phyloP scores from a whole-genome alignment of 352 stramenopile genomes.

The Phytophthora parvispora region DNA sequence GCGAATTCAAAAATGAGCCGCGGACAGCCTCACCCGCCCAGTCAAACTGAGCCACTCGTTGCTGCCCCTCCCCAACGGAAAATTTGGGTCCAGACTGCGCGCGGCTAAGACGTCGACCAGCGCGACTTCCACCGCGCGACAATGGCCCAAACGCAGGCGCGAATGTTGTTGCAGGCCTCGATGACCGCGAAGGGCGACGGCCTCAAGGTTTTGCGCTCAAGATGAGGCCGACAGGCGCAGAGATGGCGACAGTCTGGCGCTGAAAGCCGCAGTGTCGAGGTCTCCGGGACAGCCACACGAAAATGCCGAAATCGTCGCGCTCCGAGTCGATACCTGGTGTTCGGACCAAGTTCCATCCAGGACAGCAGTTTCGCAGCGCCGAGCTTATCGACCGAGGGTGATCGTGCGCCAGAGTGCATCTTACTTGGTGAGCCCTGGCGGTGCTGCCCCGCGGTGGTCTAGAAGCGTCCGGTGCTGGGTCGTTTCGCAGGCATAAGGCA shows the following conservation, averaged over 20 bases:
- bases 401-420: background rate
- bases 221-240: constrained; percentile 6
- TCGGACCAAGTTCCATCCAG: background rate
- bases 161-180: constrained; percentile 3
- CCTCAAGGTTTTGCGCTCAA: background rate
- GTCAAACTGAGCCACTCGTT: constrained; percentile 1
- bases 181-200: background rate
- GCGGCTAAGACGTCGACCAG: constrained; percentile 4
- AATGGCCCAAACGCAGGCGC: background rate
- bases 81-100: constrained; percentile 14
- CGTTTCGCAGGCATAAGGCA: background rate
- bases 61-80: background rate
- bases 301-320: background rate
- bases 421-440: background rate
- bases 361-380: background rate
- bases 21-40: background rate
- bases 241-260: constrained; percentile 1
- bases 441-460: background rate
- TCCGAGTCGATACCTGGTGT: background rate
- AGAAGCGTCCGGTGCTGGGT: background rate
- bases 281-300: background rate
- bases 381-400: background rate
- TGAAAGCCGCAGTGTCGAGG: background rate
- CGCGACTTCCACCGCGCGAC: background rate
- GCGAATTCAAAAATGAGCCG: constrained; percentile 10